phyloP scores from a whole-genome alignment of 1,139 yeast genomes.

The Pichia sp. region DNA sequence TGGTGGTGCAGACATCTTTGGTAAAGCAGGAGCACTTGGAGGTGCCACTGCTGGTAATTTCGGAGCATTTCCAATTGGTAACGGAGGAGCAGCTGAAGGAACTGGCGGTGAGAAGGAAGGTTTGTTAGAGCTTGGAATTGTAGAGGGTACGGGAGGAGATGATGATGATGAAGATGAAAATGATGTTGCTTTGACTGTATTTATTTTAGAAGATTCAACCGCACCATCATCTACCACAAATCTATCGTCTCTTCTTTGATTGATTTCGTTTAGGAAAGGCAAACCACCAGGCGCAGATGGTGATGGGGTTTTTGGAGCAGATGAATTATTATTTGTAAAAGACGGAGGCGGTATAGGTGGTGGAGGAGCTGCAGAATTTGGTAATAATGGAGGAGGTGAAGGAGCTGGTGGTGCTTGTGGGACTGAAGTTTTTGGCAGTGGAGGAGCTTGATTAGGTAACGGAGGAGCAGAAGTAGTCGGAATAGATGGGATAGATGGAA shows the following conservation, averaged over 20 bases:
- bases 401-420: conserved; percentile 1
- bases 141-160: conserved; percentile 20
- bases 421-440: conserved; percentile 29
- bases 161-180: conserved; percentile 39
- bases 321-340: background rate
- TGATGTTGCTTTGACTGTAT: conserved; percentile 31
- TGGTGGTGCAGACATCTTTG: conserved; percentile 19
- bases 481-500: conserved; percentile 34
- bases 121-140: background rate
- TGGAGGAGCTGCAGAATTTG: conserved; percentile 10
- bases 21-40: conserved; percentile 18
- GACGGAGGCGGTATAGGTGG: conserved; percentile 17
- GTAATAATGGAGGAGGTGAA: conserved; percentile 6
- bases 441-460: conserved; percentile 47
- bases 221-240: conserved; percentile 39
- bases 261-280: conserved; percentile 52
- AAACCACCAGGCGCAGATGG: conserved; percentile 31
- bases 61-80: conserved; percentile 25
- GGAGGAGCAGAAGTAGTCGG: conserved; percentile 64
- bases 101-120: conserved; percentile 14
- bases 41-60: conserved; percentile 21
- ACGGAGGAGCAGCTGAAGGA: conserved; percentile 18
- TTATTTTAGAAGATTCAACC: background rate
- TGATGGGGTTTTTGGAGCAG: conserved; percentile 5
- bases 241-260: conserved; percentile 48